Evolutionary conservation across 495 filamentous ascomycete genomes (phyloP).

Genomic region (Xylaria curta): DNA sequence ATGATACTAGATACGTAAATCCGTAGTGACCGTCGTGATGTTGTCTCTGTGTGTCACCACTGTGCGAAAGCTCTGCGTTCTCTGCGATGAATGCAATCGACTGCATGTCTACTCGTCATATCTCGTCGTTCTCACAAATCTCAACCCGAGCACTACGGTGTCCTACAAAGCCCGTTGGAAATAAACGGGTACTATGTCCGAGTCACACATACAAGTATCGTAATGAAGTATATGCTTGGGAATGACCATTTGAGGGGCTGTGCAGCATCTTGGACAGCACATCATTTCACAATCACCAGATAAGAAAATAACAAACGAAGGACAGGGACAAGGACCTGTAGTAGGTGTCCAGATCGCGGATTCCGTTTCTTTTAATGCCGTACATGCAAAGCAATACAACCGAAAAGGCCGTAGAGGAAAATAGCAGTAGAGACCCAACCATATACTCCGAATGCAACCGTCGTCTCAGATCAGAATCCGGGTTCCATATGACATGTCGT

Average conservation of each 20-base stretch:
- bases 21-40: neutral
- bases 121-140: neutral
- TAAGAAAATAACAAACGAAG: neutral
- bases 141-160: neutral
- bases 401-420: slow-evolving; percentile 51
- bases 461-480: slow-evolving; percentile 46
- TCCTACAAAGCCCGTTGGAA: neutral
- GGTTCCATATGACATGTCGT: slow-evolving; percentile 45
- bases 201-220: too few species aligned
- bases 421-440: slow-evolving; percentile 56
- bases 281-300: neutral
- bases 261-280: neutral
- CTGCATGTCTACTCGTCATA: neutral
- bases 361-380: slow-evolving; percentile 59
- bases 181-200: neutral
- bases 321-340: neutral
- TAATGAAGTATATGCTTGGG: neutral
- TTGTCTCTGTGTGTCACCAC: neutral
- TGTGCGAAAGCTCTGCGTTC: neutral
- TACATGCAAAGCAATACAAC: slow-evolving; percentile 57
- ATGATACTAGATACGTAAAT: neutral
- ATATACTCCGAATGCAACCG: slow-evolving; percentile 63
- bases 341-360: slow-evolving; percentile 55
- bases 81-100: neutral
- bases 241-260: neutral